Percentiles rank a stretch among this genome's conserved stretches.
phyloP scores from a whole-genome alignment of 768 basidiomycete species.

The Mycena haematopus region DNA sequence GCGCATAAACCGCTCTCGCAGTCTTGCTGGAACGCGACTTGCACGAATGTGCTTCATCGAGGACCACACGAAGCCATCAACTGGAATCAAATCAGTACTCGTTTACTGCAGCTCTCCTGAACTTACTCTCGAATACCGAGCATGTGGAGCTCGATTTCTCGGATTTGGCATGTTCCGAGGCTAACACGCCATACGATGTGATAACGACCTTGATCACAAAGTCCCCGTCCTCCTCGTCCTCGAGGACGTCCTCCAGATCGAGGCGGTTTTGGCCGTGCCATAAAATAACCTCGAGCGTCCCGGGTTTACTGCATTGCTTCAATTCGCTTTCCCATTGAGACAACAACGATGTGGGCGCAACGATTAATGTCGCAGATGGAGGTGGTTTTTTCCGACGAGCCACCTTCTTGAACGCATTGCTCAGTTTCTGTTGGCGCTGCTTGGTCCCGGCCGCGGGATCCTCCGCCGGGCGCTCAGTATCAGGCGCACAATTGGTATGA shows the following conservation, averaged over 20 bases:
- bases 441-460: conserved; percentile 41
- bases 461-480: conserved; percentile 41
- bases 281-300: conserved; percentile 67
- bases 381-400: conserved; percentile 40
- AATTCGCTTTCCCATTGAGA: conserved; percentile 95
- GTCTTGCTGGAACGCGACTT: conserved; percentile 90
- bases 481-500: conserved; percentile 70
- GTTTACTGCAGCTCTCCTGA: not conserved
- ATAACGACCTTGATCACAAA: conserved; percentile 78
- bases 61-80: conserved; percentile 83
- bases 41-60: conserved; percentile 96
- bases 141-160: conserved; percentile 60
- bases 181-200: conserved; percentile 90
- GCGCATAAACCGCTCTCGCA: conserved; percentile 86
- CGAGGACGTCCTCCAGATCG: conserved; percentile 67
- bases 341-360: conserved; percentile 90
- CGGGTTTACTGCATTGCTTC: conserved; percentile 78
- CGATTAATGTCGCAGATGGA: conserved; percentile 80
- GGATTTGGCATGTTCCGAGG: conserved; percentile 83
- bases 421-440: conserved; percentile 64
- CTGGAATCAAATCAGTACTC: conserved; percentile 43
- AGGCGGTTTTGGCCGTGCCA: conserved; percentile 91
- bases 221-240: conserved; percentile 58
- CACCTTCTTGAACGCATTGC: conserved; percentile 64
- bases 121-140: conserved; percentile 75